These are phyloP conservation scores for Russula emetica DNA, from an alignment of 768 basidiomycete genomes.

Conservation along the genomic window DNA sequence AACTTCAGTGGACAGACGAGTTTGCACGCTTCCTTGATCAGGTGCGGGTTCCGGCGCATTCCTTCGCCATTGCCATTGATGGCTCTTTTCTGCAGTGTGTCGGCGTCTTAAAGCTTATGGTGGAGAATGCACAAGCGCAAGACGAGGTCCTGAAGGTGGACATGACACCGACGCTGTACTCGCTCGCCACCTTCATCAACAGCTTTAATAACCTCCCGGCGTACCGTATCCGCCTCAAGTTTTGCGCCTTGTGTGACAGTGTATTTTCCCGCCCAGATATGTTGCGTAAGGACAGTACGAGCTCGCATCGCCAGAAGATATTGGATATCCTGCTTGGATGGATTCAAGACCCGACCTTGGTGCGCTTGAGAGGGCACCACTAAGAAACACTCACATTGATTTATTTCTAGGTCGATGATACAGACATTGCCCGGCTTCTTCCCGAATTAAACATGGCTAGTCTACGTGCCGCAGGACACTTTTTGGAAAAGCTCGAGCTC, in stretches of 20 bases:
- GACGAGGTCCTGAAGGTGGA: slow-evolving; percentile 53
- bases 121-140: slow-evolving; percentile 63
- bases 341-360: slow-evolving; percentile 54
- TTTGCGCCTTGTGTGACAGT: slow-evolving; percentile 66
- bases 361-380: slow-evolving; percentile 35
- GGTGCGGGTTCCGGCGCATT: slow-evolving; percentile 37
- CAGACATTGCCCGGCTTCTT: slow-evolving; percentile 39
- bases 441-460: slow-evolving; percentile 71
- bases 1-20: slow-evolving; percentile 41
- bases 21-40: slow-evolving; percentile 67
- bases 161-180: slow-evolving; percentile 37
- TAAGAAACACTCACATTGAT: not conserved
- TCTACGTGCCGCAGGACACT: slow-evolving; percentile 66
- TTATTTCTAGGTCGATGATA: slow-evolving; percentile 35
- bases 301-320: slow-evolving; percentile 59
- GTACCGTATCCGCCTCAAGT: slow-evolving; percentile 68
- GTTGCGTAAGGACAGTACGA: slow-evolving; percentile 61
- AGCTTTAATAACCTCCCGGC: slow-evolving; percentile 52
- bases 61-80: not conserved
- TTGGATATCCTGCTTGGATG: slow-evolving; percentile 78
- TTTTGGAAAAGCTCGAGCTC: slow-evolving; percentile 72
- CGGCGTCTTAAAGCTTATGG: slow-evolving; percentile 66
- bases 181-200: slow-evolving; percentile 61
- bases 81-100: slow-evolving; percentile 49
- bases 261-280: slow-evolving; percentile 59